Base-by-base conservation (phyloP, 2,329 filamentous ascomycete genomes). In the Fusarium zealandicum region DNA sequence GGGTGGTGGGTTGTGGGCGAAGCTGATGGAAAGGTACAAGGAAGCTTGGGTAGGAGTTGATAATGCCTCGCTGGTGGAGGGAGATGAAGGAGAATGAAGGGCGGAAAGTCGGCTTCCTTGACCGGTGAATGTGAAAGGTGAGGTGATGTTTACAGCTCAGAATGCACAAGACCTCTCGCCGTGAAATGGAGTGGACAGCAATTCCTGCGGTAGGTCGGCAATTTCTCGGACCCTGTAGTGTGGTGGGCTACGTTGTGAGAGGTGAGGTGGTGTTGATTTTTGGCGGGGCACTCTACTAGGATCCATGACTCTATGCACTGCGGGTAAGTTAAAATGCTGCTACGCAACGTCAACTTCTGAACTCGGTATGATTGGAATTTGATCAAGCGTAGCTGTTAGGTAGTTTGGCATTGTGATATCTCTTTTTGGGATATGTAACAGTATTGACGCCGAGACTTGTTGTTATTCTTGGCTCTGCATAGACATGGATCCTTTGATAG, bases 141-240 rank as follows among this genome's bases (percentile, higher is more conserved):
- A 50, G 40, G 42, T 51, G 55, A 39, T 54, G 50, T 63, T 62
- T 55, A 43, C 46, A 61, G 51, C 58, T 51, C 39, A 20, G 41
- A 40, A 45, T 27, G 42, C 36, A 44, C 33, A 31, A 47, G 6
- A 31, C 39, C 35, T 28, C 38, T 51, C 54, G 32, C 36, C 39
- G 43, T 48, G 51, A 60, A 61, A 62, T 59, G 59, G 54, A 61
- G 62, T 66, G 63, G 64, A 57, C 63, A 67, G 51, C 56, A 68
- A 67, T 67, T 67, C 57, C 45, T 67, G 55, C 60, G 51, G 52
- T 54, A 59, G 59, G 38, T 59, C 63, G 67, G 67, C 59, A 69
- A 68, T 68, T 68, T 68, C 59, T 70, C 67, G 67, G 67, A 60
- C 53, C 57, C 51, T 57, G 40, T 30, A 37, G n/a, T 20, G 28